Base-by-base conservation (phyloP, 2,329 filamentous ascomycete genomes). In the Trichoderma endophyticum region DNA sequence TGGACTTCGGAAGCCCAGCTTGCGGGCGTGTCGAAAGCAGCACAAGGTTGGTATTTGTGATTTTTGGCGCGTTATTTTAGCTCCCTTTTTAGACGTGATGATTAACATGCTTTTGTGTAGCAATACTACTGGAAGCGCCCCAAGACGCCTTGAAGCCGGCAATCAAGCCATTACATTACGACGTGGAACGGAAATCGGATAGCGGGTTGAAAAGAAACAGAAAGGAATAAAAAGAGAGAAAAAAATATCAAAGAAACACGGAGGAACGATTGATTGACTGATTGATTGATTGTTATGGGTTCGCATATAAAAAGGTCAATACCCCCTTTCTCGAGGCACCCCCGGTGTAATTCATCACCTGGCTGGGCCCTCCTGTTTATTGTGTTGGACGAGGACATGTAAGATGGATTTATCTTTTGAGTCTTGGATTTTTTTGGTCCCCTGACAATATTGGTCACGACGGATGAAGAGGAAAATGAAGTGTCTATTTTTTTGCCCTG, bases 11-110 rank as follows among this genome's bases (percentile, higher is more conserved):
- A 97, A 97, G 83, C 95, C 95, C 57, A 96, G 94, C 77, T 84
- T 99, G 78, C 88, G 96, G 75, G 92, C 91, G 78, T 98, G 96
- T 79, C 89, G 96, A 78, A 98, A 98, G 84, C 93, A 96, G 80
- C 96, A 99, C 83, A 98, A 98, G 93, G 95, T 98, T 88, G 79
- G 85, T 81, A 73, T 51, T 69, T n/a, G 28, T 56, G 18, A 21
- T 34, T 28, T 48, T n/a, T 21, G 32, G 9, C n/a, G 21, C 36
- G 39, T 71, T 51, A 15, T 54, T 21, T 67, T 24, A 59, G 56
- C 56, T 32, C 56, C 11, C 15, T 18, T 39, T 61, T 61, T 60
- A 30, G 24, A 26, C 54, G 8, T n/a, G 54, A 26, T 56, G 70
- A 73, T 65, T 77, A 73, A 78, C 76, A 72, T 60, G 11, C 36